Conservation (phyloP, 1,284 basidiomycete genomes). For the Pisolithus thermaeus region DNA sequence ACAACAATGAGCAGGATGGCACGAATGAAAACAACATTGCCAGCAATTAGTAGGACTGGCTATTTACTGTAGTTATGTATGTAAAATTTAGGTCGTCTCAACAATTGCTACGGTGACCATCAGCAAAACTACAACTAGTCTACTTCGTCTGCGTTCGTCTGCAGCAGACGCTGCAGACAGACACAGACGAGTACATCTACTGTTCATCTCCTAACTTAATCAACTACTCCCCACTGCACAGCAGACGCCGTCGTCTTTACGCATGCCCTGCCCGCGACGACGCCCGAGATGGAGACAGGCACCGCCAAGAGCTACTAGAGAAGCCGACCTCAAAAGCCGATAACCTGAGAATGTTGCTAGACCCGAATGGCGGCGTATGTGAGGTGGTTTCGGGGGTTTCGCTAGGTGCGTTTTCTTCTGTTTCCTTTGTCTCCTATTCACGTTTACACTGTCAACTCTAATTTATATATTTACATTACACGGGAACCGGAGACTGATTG, state of each 20-base stretch:
- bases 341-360: slow-evolving; percentile 83
- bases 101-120: too few species aligned
- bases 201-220: not conserved
- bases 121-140: too few species aligned
- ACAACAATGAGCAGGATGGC: too few species aligned
- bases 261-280: slow-evolving; percentile 57
- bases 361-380: slow-evolving; percentile 80
- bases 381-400: slow-evolving; percentile 90
- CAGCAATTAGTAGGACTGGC: too few species aligned
- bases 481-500: too few species aligned
- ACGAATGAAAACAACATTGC: too few species aligned
- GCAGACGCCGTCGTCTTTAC: slow-evolving; percentile 91
- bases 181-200: not conserved
- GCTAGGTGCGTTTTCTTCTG: slow-evolving; percentile 44
- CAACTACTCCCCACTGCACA: slow-evolving; percentile 23
- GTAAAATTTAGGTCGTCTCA: too few species aligned
- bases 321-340: slow-evolving; percentile 82
- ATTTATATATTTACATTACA: not conserved
- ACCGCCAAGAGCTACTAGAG: slow-evolving; percentile 75
- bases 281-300: slow-evolving; percentile 40
- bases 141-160: too few species aligned
- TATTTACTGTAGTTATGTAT: too few species aligned
- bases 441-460: too few species aligned
- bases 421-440: too few species aligned
- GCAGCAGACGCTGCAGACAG: too few species aligned